These are phyloP conservation scores for Karstenula rhodostoma DNA, from an alignment of 2,329 filamentous ascomycete species.

Conservation along the genomic window DNA sequence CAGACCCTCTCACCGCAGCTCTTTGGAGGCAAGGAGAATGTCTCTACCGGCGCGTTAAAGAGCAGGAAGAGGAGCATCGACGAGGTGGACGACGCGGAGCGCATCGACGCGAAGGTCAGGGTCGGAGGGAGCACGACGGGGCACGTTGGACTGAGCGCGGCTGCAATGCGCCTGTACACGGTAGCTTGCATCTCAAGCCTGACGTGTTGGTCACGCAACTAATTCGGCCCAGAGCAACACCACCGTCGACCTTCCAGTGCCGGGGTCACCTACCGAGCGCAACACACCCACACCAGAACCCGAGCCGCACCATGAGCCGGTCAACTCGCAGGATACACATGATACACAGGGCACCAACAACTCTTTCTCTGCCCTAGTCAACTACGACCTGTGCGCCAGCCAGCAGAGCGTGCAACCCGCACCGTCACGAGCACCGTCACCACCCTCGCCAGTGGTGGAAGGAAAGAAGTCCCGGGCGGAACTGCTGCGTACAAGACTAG, in stretches of 20 bases:
- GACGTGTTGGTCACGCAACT: constrained; percentile 30
- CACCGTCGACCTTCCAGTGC: constrained; percentile 35
- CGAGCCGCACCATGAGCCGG: constrained; percentile 26
- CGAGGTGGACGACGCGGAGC: constrained; percentile 46
- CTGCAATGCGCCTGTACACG: constrained; percentile 36
- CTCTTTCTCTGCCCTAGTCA: constrained; percentile 58
- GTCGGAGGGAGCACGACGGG: constrained; percentile 13
- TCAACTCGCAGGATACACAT: constrained; percentile 42
- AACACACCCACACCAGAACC: constrained; percentile 40
- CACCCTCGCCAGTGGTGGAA: constrained; percentile 20
- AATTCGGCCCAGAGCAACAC: constrained; percentile 35
- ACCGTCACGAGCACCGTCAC: constrained; percentile 19
- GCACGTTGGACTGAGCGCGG: constrained; percentile 32
- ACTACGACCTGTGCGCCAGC: constrained; percentile 56
- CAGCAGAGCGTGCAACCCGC: constrained; percentile 42
- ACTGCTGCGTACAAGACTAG: constrained; percentile 72
- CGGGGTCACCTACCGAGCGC: constrained; percentile 46
- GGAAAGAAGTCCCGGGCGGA: constrained; percentile 64
- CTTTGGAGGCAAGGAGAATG: constrained; percentile 42
- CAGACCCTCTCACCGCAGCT: constrained; percentile 33
- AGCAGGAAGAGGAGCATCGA: constrained; percentile 47
- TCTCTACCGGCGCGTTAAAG: constrained; percentile 22
- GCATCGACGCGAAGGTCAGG: constrained; percentile 34
- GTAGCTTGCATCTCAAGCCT: constrained; percentile 26
- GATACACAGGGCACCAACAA: constrained; percentile 43